phyloP scores from a whole-genome alignment of 169 alveolate species.

The Plasmodium berghei region DNA sequence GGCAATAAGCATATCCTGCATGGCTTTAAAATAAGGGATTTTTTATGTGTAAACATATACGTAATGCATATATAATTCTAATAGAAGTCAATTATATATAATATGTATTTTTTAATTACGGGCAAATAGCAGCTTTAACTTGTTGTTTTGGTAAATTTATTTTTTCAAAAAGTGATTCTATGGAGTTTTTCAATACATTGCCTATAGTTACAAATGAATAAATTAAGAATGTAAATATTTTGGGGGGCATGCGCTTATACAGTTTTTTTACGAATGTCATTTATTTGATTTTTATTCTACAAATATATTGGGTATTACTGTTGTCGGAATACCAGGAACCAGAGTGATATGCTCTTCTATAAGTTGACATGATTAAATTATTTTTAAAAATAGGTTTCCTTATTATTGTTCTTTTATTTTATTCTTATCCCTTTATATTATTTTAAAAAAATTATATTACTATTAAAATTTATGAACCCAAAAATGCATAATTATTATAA shows the following conservation, averaged over 20 bases:
- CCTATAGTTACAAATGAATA: constrained; percentile 12
- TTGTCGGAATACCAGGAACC: constrained; percentile 93
- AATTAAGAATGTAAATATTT: not conserved
- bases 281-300: not conserved
- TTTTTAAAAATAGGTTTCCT: not conserved
- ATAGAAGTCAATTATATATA: not conserved
- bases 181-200: constrained; percentile 18
- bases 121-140: constrained; percentile 73
- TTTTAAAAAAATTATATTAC: too few relatives aligned
- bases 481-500: too few relatives aligned
- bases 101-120: constrained; percentile 13
- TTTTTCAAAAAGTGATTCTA: constrained; percentile 29
- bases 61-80: not conserved
- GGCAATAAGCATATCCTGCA: constrained; percentile 95
- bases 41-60: not conserved
- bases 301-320: constrained; percentile 53
- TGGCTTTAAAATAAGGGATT: constrained; percentile 83
- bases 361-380: constrained; percentile 26
- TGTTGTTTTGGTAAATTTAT: constrained; percentile 16
- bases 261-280: not conserved
- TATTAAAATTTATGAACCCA: too few relatives aligned
- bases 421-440: too few relatives aligned
- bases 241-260: too few relatives aligned
- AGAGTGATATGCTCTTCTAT: constrained; percentile 92
- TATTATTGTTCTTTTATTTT: not conserved